These are phyloP conservation scores for Takakia lepidozioides DNA, from an alignment of 225 moss, liverwort and hornwort genomes.

Conservation along the genomic window DNA sequence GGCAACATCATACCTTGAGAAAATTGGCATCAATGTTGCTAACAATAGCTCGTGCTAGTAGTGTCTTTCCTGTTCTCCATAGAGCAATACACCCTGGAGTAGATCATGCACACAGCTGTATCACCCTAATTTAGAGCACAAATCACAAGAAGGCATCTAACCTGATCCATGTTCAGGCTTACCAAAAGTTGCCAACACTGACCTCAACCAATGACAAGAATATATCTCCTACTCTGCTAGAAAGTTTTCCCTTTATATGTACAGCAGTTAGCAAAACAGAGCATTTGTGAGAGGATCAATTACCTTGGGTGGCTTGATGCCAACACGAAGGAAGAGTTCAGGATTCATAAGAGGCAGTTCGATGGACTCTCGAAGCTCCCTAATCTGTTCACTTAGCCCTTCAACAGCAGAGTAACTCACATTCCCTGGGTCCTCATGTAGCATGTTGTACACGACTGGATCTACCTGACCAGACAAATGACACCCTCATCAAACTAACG, in stretches of 20 bases:
- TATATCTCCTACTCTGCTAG: too few relatives aligned
- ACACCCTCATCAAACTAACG: too few relatives aligned
- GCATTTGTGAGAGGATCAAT: too few relatives aligned
- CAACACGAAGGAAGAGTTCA: constrained; percentile 44
- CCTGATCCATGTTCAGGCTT: too few relatives aligned
- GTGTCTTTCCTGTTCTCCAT: constrained; percentile 47
- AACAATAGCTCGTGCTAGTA: constrained; percentile 46
- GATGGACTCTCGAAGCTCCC: constrained; percentile 43
- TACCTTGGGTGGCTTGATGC: constrained; percentile 54
- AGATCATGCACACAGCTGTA: background rate
- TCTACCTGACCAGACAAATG: constrained; percentile 20
- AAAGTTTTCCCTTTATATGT: too few relatives aligned
- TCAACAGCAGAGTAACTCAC: constrained; percentile 56
- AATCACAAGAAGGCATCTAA: too few relatives aligned
- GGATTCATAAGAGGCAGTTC: constrained; percentile 52
- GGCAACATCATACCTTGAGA: constrained; percentile 31
- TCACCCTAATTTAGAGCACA: background rate
- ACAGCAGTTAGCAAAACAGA: too few relatives aligned
- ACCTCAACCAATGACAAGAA: too few relatives aligned
- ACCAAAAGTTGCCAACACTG: too few relatives aligned
- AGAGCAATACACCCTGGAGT: constrained; percentile 38
- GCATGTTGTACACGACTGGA: constrained; percentile 51
- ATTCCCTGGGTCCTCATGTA: constrained; percentile 52
- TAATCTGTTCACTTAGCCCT: constrained; percentile 46
- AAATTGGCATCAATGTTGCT: constrained; percentile 57